Evolutionary conservation across 1,139 yeast genomes (phyloP).

Genomic region (Suhomyces terraborum): DNA sequence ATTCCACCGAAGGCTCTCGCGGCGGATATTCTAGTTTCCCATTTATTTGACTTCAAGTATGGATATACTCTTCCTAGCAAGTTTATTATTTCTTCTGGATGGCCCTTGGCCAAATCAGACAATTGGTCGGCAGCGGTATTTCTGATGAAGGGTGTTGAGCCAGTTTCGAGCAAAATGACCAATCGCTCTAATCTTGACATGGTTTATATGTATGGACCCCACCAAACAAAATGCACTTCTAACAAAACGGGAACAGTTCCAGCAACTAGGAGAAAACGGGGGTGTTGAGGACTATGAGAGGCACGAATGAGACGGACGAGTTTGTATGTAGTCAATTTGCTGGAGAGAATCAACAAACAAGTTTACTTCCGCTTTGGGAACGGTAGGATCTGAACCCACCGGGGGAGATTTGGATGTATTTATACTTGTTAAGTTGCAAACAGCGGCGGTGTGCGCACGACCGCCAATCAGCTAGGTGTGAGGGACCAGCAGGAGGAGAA

Average conservation of each 20-base stretch:
- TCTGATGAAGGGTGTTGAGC: constrained; percentile 90
- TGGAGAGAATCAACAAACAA: constrained; percentile 4
- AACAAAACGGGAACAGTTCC: not conserved
- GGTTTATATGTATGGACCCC: constrained; percentile 1
- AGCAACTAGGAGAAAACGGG: not conserved
- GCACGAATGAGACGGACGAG: not conserved
- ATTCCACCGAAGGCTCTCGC: constrained; percentile 96
- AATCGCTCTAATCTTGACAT: constrained; percentile 67
- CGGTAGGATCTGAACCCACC: constrained; percentile 6
- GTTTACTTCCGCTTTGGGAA: constrained; percentile 10
- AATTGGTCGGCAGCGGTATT: constrained; percentile 97
- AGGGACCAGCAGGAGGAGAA: not conserved
- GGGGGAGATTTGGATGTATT: constrained; percentile 22
- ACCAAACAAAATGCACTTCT: not conserved
- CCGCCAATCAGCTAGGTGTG: not conserved
- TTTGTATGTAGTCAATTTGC: constrained; percentile 1
- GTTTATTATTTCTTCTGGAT: constrained; percentile 88
- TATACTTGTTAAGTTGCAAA: constrained; percentile 20
- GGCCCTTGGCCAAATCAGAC: constrained; percentile 89
- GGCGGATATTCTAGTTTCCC: constrained; percentile 97
- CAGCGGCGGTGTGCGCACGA: constrained; percentile 13
- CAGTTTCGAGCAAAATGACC: constrained; percentile 84
- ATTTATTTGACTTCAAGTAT: constrained; percentile 73
- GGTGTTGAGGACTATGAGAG: not conserved
- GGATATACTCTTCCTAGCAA: constrained; percentile 90